A percentile compares a stretch with the other conserved stretches of the same genome.
These are phyloP conservation scores for rapeseed (Brassica napus) DNA, from an alignment of 345 rosid species.

Conservation along the genomic window DNA sequence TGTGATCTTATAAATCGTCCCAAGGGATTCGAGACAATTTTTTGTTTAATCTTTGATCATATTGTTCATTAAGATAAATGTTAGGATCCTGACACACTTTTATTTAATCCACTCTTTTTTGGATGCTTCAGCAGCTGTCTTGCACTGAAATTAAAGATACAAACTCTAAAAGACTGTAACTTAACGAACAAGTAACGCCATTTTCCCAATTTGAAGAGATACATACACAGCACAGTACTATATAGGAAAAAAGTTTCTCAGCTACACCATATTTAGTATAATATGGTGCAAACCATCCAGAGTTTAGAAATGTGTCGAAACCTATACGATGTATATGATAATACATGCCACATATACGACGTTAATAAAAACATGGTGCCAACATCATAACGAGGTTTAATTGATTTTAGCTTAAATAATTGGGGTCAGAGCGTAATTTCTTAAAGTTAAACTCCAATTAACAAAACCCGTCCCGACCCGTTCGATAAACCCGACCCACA, in stretches of 20 bases:
- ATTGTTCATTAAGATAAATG: background rate
- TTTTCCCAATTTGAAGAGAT: background rate
- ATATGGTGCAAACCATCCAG: too few relatives aligned
- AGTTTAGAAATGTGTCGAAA: too few relatives aligned
- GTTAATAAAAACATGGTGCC: too few relatives aligned
- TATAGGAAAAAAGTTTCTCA: background rate
- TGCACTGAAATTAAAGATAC: background rate
- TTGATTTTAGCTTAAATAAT: too few relatives aligned
- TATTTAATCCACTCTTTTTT: background rate
- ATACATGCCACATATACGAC: too few relatives aligned
- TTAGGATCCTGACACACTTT: background rate
- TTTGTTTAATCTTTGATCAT: background rate
- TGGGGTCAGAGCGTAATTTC: too few relatives aligned
- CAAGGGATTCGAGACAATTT: background rate
- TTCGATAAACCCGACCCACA: too few relatives aligned
- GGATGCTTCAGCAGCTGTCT: background rate
- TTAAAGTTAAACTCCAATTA: too few relatives aligned
- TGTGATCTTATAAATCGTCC: background rate
- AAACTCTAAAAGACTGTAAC: conserved; percentile 3
- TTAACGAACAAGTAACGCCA: background rate
- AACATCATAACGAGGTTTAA: too few relatives aligned
- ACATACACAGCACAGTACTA: background rate
- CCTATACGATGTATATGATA: too few relatives aligned
- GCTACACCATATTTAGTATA: too few relatives aligned
- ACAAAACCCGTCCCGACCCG: too few relatives aligned